Percentiles rank a stretch among this genome's conserved stretches.
Conservation (phyloP, 306 rosid genomes). For the Abrus pulchellus region DNA sequence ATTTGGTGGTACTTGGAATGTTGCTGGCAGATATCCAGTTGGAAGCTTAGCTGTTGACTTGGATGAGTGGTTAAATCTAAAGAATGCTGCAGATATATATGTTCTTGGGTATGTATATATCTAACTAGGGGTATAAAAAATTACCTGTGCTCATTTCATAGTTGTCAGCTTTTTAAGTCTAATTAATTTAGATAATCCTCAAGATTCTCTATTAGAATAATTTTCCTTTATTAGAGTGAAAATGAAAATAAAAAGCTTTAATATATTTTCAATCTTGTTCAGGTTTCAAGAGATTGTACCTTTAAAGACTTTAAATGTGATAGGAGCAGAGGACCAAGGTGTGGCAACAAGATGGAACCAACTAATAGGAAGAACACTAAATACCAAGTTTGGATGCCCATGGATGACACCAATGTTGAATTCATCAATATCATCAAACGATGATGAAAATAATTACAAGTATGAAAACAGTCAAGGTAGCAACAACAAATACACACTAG, state of each 20-base stretch:
- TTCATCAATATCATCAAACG: slow-evolving; percentile 38
- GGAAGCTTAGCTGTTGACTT: slow-evolving; percentile 90
- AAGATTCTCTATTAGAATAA: neutral
- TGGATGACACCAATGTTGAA: slow-evolving; percentile 65
- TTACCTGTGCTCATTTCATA: neutral
- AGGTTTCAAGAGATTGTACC: slow-evolving; percentile 98
- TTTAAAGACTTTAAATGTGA: slow-evolving; percentile 74
- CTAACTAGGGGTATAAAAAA: neutral
- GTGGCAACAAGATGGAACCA: slow-evolving; percentile 88
- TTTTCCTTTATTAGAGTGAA: neutral
- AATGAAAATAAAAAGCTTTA: neutral
- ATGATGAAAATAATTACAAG: slow-evolving; percentile 47
- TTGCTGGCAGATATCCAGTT: slow-evolving; percentile 81
- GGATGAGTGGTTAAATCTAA: slow-evolving; percentile 89
- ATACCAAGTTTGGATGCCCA: slow-evolving; percentile 60
- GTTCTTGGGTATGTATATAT: slow-evolving; percentile 87
- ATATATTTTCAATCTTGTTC: neutral
- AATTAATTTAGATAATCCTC: neutral
- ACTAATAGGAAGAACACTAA: slow-evolving; percentile 75
- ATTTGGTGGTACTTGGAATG: slow-evolving; percentile 97
- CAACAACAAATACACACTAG: slow-evolving; percentile 55
- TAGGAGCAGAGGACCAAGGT: slow-evolving; percentile 82
- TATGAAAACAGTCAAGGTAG: slow-evolving; percentile 32
- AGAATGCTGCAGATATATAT: slow-evolving; percentile 85
- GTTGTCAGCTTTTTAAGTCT: too few species aligned